Conservation (phyloP, 2,329 filamentous ascomycete species). For the Aureobasidium sp. region DNA sequence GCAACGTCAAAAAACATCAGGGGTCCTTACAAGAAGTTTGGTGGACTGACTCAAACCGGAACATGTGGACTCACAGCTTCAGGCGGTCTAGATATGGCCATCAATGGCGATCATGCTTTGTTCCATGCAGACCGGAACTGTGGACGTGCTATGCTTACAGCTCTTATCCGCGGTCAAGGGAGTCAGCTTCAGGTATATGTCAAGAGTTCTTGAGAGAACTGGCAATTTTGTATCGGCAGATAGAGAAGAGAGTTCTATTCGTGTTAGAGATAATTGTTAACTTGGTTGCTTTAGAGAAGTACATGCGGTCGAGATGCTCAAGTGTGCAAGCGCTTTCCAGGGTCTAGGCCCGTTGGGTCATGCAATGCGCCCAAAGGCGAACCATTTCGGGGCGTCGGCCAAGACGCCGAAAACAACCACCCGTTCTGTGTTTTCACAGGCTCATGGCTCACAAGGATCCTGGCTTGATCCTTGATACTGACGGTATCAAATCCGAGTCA, state of each 20-base stretch:
- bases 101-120: slow-evolving; percentile 27
- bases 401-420: background rate
- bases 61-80: slow-evolving; percentile 24
- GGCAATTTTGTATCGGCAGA: no score
- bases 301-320: background rate
- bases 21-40: slow-evolving; percentile 23
- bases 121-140: slow-evolving; percentile 25
- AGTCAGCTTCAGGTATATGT: background rate
- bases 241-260: background rate
- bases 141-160: slow-evolving; percentile 21
- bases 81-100: slow-evolving; percentile 27
- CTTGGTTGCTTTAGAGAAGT: background rate
- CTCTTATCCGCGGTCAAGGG: background rate
- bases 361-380: background rate
- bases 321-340: background rate
- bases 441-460: background rate
- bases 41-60: slow-evolving; percentile 24
- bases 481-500: background rate
- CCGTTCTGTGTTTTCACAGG: background rate
- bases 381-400: background rate
- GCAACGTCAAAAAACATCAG: slow-evolving; percentile 17
- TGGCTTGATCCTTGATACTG: background rate
- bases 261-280: background rate
- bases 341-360: background rate
- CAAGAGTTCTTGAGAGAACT: background rate